Conservation (phyloP, 306 rosid species). For the Ceratonia siliqua region DNA sequence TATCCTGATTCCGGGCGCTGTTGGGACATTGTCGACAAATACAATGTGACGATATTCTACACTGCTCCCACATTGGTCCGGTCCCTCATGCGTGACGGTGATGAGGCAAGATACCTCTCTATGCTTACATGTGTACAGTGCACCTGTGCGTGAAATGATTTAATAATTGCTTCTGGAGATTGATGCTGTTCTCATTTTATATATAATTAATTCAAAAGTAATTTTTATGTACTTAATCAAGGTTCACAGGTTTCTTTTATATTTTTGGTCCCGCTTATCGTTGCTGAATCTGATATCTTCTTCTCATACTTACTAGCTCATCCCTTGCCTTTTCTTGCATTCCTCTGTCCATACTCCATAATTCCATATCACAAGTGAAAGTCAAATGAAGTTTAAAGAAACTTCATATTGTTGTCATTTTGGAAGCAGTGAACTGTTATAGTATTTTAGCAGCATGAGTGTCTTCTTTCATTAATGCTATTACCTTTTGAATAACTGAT, state of each 20-base stretch:
- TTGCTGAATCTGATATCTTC: neutral
- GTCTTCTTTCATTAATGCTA: neutral
- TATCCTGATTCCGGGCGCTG: conserved; percentile 93
- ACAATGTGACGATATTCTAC: conserved; percentile 85
- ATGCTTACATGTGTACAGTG: neutral
- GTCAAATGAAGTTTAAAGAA: neutral
- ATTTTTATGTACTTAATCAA: neutral
- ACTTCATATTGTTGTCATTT: neutral
- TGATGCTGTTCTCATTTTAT: neutral
- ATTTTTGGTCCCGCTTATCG: neutral
- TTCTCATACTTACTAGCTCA: neutral
- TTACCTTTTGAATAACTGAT: conserved; percentile 8
- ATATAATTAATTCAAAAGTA: neutral
- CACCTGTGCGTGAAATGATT: conserved; percentile 23
- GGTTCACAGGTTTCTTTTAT: neutral
- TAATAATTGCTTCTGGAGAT: conserved; percentile 23
- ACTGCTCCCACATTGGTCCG: conserved; percentile 99
- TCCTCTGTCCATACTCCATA: no score
- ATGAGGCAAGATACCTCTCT: conserved; percentile 51
- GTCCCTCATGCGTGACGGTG: conserved; percentile 96
- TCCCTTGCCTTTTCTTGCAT: conserved; percentile 15
- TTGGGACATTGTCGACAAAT: conserved; percentile 98
- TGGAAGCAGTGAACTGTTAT: neutral
- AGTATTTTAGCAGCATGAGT: neutral
- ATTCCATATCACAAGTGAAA: neutral